phyloP scores from a whole-genome alignment of 768 basidiomycete genomes.

The Boletus subparvulus region DNA sequence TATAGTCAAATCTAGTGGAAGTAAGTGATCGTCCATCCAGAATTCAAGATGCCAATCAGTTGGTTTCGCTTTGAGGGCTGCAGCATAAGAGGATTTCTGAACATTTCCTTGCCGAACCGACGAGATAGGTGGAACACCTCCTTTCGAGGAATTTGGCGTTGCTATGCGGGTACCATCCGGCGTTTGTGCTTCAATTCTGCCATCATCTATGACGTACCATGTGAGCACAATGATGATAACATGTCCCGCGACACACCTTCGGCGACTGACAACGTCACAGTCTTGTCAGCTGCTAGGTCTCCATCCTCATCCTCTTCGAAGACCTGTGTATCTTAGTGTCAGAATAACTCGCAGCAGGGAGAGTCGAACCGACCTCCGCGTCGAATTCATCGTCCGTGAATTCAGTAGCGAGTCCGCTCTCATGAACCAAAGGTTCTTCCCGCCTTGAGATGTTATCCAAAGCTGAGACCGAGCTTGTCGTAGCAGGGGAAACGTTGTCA shows the following conservation, averaged over 20 bases:
- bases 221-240: slow-evolving; percentile 4
- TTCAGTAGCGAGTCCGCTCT: slow-evolving; percentile 66
- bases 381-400: slow-evolving; percentile 86
- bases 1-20: slow-evolving; percentile 87
- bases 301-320: slow-evolving; percentile 86
- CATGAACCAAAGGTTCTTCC: slow-evolving; percentile 57
- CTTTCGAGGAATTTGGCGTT: slow-evolving; percentile 69
- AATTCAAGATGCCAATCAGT: slow-evolving; percentile 98
- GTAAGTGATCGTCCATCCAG: slow-evolving; percentile 81
- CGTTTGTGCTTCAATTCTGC: slow-evolving; percentile 93
- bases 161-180: slow-evolving; percentile 94
- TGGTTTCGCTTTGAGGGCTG: slow-evolving; percentile 89
- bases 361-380: slow-evolving; percentile 50
- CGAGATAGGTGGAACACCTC: slow-evolving; percentile 40
- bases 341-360: slow-evolving; percentile 2
- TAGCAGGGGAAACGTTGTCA: slow-evolving; percentile 12
- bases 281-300: slow-evolving; percentile 75
- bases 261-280: slow-evolving; percentile 78
- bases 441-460: slow-evolving; percentile 26
- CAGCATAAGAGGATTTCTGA: slow-evolving; percentile 78
- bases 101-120: slow-evolving; percentile 33
- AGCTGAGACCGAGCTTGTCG: slow-evolving; percentile 28
- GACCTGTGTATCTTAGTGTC: slow-evolving; percentile 42
- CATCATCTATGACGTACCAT: slow-evolving; percentile 62
- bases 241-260: slow-evolving; percentile 53